phyloP scores from a whole-genome alignment of 371 early-diverging fungal species.

The Saksenaea vasiformis region DNA sequence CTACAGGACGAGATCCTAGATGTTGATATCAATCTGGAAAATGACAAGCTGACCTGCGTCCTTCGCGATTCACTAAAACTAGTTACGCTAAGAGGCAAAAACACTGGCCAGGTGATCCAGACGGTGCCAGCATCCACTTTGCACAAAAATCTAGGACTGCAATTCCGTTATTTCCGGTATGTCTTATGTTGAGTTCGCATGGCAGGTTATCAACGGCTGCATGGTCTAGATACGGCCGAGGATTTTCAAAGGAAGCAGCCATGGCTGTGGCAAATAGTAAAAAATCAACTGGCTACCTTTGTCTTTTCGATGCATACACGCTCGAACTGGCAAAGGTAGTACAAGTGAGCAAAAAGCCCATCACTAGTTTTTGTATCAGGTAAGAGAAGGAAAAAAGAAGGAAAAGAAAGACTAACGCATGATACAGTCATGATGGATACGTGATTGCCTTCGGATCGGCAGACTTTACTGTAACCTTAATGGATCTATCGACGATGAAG shows the following conservation, averaged over 20 bases:
- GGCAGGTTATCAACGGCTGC: slow-evolving; percentile 11
- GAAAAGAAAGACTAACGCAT: background rate
- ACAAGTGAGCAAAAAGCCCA: slow-evolving; percentile 34
- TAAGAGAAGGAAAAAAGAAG: slow-evolving; percentile 3
- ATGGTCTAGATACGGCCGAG: slow-evolving; percentile 51
- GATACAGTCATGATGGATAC: slow-evolving; percentile 56
- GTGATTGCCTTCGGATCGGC: slow-evolving; percentile 62
- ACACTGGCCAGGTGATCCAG: slow-evolving; percentile 57
- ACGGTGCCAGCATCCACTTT: slow-evolving; percentile 52
- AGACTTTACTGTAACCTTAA: slow-evolving; percentile 53
- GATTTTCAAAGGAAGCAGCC: slow-evolving; percentile 41
- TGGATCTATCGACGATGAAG: slow-evolving; percentile 54
- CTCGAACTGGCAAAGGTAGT: slow-evolving; percentile 26
- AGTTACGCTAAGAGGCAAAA: slow-evolving; percentile 47
- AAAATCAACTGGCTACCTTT: slow-evolving; percentile 30
- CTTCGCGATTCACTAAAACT: slow-evolving; percentile 52
- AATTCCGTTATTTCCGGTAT: slow-evolving; percentile 59
- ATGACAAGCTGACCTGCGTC: slow-evolving; percentile 49
- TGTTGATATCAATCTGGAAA: slow-evolving; percentile 60
- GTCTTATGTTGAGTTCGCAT: background rate
- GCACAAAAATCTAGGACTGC: slow-evolving; percentile 45
- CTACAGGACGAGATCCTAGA: slow-evolving; percentile 60
- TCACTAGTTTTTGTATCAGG: slow-evolving; percentile 41
- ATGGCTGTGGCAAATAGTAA: slow-evolving; percentile 41
- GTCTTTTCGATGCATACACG: slow-evolving; percentile 41